These are phyloP conservation scores for Terfezia boudieri DNA, from an alignment of 495 filamentous ascomycete genomes.

Conservation along the genomic window DNA sequence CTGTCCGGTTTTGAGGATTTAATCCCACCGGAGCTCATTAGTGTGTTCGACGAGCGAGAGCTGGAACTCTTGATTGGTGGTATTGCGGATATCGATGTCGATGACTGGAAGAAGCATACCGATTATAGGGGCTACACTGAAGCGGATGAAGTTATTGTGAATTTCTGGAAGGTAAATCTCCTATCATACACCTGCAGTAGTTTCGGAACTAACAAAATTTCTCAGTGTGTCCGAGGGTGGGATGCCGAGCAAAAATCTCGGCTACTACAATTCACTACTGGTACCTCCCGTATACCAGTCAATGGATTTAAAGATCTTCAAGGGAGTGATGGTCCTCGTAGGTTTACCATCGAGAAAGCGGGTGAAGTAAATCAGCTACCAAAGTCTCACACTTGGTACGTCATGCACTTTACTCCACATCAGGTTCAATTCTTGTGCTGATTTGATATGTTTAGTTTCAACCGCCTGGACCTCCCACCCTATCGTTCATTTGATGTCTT, in stretches of 20 bases:
- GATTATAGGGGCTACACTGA: constrained; percentile 99
- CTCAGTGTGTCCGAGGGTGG: constrained; percentile 61
- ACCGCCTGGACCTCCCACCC: constrained; percentile 83
- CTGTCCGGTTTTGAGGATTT: constrained; percentile 93
- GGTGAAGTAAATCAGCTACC: constrained; percentile 74
- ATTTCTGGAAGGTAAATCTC: constrained; percentile 79
- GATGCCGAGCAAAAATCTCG: constrained; percentile 96
- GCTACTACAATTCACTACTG: constrained; percentile 88
- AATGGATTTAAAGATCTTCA: constrained; percentile 99
- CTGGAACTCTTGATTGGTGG: constrained; percentile 91
- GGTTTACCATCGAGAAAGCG: constrained; percentile 96
- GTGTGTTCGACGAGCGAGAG: constrained; percentile 96
- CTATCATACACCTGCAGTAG: background rate
- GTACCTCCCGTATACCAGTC: constrained; percentile 92
- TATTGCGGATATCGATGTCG: constrained; percentile 98
- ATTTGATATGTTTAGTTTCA: constrained; percentile 43
- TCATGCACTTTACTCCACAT: constrained; percentile 6
- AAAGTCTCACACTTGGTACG: constrained; percentile 95
- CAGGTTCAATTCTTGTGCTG: constrained; percentile 1
- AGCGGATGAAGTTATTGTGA: constrained; percentile 82
- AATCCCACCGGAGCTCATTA: constrained; percentile 87
- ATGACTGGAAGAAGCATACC: constrained; percentile 99
- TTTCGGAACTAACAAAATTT: background rate
- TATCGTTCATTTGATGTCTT: constrained; percentile 76
- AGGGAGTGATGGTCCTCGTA: constrained; percentile 79